Conservation (phyloP, 495 filamentous ascomycete genomes). For the Pyrenopolyporus hunteri region DNA sequence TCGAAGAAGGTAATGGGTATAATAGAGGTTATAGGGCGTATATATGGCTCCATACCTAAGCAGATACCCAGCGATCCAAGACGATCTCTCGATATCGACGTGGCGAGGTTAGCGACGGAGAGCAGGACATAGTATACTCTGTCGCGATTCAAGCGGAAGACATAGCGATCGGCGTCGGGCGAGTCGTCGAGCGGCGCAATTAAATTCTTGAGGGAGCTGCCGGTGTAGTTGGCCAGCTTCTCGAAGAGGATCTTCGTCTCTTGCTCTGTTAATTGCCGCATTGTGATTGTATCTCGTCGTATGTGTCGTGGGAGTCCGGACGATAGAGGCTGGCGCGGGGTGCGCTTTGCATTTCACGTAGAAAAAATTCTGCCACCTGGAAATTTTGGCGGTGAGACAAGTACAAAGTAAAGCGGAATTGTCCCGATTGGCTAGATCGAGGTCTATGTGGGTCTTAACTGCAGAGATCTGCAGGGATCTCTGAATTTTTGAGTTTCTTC, state of each 20-base stretch:
- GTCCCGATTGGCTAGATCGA: conserved; percentile 25
- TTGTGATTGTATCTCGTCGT: conserved; percentile 43
- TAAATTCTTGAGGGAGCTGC: conserved; percentile 76
- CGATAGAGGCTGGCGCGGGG: neutral
- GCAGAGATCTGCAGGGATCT: conserved; percentile 14
- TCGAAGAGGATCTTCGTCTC: conserved; percentile 77
- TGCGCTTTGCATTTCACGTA: conserved; percentile 24
- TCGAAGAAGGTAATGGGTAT: too few species aligned
- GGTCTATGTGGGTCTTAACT: neutral
- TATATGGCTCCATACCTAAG: conserved; percentile 67
- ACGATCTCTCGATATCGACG: conserved; percentile 74
- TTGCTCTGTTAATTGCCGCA: conserved; percentile 76
- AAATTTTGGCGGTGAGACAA: conserved; percentile 36
- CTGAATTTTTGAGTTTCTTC: conserved; percentile 35
- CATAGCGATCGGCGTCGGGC: conserved; percentile 69
- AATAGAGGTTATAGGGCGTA: neutral
- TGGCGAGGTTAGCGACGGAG: conserved; percentile 87
- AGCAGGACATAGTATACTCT: conserved; percentile 90
- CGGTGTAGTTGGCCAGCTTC: conserved; percentile 86
- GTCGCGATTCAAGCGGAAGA: conserved; percentile 80
- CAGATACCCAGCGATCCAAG: conserved; percentile 87
- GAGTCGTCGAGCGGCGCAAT: conserved; percentile 74
- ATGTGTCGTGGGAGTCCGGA: neutral
- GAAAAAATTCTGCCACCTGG: conserved; percentile 39
- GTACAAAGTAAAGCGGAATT: conserved; percentile 22